Base-by-base conservation (phyloP, 164 flowering plant species). In the Chimonanthus salicifolius region DNA sequence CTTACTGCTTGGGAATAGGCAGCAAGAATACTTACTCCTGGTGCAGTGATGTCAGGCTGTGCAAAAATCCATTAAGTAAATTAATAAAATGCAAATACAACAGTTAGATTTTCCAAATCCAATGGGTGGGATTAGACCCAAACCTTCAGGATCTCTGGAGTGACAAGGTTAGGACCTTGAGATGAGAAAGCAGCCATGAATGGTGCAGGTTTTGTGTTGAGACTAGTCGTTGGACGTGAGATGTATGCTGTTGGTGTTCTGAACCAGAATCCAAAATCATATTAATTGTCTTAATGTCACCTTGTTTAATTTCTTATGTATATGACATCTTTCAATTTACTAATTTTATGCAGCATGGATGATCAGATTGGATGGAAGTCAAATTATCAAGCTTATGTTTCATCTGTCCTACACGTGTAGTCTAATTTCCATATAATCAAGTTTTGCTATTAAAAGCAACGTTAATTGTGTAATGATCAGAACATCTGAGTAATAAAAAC, bases 181-280 rank as follows among this genome's bases (percentile, higher is more conserved):
- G 97, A 92, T 7, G 98, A 91, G 76, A 90, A 94, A 5, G 87
- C 80, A 62, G 97, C 97, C 94, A 90, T 91, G 75, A 84, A 75
- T 0, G 97, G 98, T 5, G 98, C 87, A 58, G 97, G 94, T 49
- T 85, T 87, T 3, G 79, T 67, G 54, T 74, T 81, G 50, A 86
- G 11, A 44, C 68, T 44, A 11, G 95, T 88, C 6, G 50, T 79
- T 49, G 81, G 68, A 45, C 64, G 84, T 2, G 88, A 84, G 9
- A 92, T 82, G 74, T 82, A 82, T 49, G 88, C 98, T 64, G 63
- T 67, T 0, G 94, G 90, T 47, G 72, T 76, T 82, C 94, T 90
- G 74, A 18, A 21, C 10, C 58, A 67, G 18, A 7, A 47, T 47
- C 7, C 33, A 10, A 48, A 47, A 16, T 65, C 47, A 65, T 11